Conservation (phyloP, 1,139 yeast species). For the Pichia sp. region DNA sequence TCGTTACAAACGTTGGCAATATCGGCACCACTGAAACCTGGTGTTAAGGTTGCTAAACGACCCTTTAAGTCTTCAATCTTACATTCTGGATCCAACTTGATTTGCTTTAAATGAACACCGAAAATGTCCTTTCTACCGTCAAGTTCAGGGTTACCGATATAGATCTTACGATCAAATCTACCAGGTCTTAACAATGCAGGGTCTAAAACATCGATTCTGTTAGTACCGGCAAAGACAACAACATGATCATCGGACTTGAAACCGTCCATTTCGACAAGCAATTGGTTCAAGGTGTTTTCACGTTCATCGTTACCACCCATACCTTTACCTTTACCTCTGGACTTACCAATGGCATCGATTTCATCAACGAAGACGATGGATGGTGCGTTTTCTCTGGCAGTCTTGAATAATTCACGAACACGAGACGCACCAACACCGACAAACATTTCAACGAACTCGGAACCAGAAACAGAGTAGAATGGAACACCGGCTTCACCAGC, state of each 20-base stretch:
- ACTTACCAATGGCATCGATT: conserved; percentile 97
- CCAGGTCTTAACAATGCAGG: conserved; percentile 96
- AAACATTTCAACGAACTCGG: conserved; percentile 99
- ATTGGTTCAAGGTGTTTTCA: conserved; percentile 93
- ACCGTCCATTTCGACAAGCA: conserved; percentile 98
- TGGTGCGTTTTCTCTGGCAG: conserved; percentile 93
- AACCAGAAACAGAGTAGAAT: conserved; percentile 90
- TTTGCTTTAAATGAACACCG: conserved; percentile 73
- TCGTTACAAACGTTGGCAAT: conserved; percentile 97
- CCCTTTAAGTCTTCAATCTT: conserved; percentile 63
- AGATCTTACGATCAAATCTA: conserved; percentile 91
- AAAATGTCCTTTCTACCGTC: conserved; percentile 93
- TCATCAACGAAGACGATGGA: conserved; percentile 94
- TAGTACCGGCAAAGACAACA: conserved; percentile 96
- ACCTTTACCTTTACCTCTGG: conserved; percentile 65
- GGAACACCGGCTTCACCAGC: conserved; percentile 99
- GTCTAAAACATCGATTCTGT: conserved; percentile 91
- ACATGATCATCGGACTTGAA: conserved; percentile 88
- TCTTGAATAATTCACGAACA: conserved; percentile 90
- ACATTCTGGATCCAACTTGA: conserved; percentile 48
- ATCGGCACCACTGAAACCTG: conserved; percentile 98
- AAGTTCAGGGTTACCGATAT: conserved; percentile 88
- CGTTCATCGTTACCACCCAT: conserved; percentile 92
- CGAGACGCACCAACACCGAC: conserved; percentile 99
- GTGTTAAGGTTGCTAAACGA: conserved; percentile 90